These are phyloP conservation scores for Colletotrichum sojae DNA, from an alignment of 2,329 filamentous ascomycete genomes.

Conservation along the genomic window DNA sequence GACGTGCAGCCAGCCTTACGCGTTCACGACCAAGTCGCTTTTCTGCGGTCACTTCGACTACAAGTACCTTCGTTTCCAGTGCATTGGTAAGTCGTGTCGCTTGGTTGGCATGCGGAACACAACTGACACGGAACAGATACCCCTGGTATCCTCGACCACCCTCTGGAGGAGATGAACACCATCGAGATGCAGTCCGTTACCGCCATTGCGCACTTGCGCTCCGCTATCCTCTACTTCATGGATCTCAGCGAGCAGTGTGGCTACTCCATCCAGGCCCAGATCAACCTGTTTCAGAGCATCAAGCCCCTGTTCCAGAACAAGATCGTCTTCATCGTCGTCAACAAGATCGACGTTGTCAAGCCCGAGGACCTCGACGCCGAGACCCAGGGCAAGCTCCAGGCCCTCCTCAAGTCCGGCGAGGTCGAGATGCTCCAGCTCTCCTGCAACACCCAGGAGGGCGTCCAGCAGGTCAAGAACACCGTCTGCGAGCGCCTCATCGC, in stretches of 20 bases:
- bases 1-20: conserved; percentile 98
- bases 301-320: conserved; percentile 97
- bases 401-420: conserved; percentile 86
- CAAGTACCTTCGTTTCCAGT: conserved; percentile 91
- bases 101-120: background rate
- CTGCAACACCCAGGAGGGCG: conserved; percentile 94
- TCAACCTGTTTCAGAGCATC: conserved; percentile 95
- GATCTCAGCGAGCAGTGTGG: conserved; percentile 97
- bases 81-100: conserved; percentile 66
- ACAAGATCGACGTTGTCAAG: conserved; percentile 95
- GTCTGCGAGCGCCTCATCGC: conserved; percentile 94
- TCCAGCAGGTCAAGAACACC: conserved; percentile 94
- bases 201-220: conserved; percentile 95
- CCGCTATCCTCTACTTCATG: conserved; percentile 98
- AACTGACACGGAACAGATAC: conserved; percentile 71
- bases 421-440: conserved; percentile 95
- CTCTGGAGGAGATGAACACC: conserved; percentile 95
- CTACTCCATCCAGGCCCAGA: conserved; percentile 92
- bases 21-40: conserved; percentile 97
- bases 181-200: conserved; percentile 99
- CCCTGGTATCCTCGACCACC: conserved; percentile 97
- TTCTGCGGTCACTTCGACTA: conserved; percentile 99
- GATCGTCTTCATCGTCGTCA: conserved; percentile 95
- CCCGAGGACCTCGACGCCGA: conserved; percentile 89
- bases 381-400: conserved; percentile 82